Percentiles rank a stretch among this genome's conserved stretches.
phyloP scores from a whole-genome alignment of 306 rosid genomes.

The Pyrus pyrifolia region DNA sequence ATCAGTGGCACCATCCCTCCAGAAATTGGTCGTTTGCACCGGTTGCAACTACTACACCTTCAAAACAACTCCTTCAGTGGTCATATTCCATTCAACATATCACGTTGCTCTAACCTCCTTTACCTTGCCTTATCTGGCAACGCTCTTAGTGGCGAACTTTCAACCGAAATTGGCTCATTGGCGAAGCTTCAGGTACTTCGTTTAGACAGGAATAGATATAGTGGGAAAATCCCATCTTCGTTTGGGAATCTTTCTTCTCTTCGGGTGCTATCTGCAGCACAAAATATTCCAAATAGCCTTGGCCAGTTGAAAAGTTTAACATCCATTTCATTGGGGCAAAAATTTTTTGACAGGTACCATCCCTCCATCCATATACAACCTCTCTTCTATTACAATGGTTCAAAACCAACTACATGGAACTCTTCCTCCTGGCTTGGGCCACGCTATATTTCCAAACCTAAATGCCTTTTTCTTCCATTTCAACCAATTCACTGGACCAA shows the following conservation, averaged over 20 bases:
- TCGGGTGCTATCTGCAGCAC: not conserved
- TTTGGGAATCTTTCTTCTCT: constrained; percentile 22
- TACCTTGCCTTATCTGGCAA: not conserved
- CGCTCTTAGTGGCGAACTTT: constrained; percentile 7
- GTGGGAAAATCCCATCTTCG: constrained; percentile 18
- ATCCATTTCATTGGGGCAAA: not conserved
- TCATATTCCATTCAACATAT: constrained; percentile 7
- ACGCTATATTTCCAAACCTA: not conserved
- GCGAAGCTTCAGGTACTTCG: not conserved
- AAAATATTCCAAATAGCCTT: constrained; percentile 22
- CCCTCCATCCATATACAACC: constrained; percentile 20
- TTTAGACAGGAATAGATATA: not conserved
- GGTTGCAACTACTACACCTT: not conserved
- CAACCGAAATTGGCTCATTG: not conserved
- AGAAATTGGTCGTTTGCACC: constrained; percentile 13
- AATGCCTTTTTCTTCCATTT: accelerated
- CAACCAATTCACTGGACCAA: not conserved
- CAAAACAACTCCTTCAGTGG: constrained; percentile 11
- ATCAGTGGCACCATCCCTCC: constrained; percentile 9
- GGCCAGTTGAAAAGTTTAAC: constrained; percentile 12
- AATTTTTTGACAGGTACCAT: constrained; percentile 18
- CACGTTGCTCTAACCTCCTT: constrained; percentile 12
- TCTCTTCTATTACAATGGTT: not conserved
- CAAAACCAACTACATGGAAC: not conserved
- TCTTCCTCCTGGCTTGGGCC: not conserved